Base-by-base conservation (phyloP, 352 stramenopile species). In the Globisporangium apiculatum region DNA sequence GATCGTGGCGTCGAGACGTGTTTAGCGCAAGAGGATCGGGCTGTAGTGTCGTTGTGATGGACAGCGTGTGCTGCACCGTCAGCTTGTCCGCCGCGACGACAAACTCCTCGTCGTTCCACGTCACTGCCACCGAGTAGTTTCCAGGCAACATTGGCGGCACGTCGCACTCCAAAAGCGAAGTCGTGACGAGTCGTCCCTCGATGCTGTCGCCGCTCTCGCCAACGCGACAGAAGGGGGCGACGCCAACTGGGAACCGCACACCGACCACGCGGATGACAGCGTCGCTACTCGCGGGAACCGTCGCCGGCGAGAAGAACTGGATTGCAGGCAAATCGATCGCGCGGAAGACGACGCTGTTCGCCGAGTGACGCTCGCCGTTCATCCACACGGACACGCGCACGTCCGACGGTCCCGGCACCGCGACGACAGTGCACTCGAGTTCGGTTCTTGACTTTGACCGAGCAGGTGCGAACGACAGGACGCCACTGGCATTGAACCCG, bases 21-120 rank as follows among this genome's bases (percentile, higher is more conserved):
- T 24, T 55, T 0, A 48, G n/a, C 17, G n/a, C 0, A 4, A 54
- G 65, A 0, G 56, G 75, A 79, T 1, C 11, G 59, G 14, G 45
- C 37, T 7, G 68, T 65, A 48, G 76, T 65, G 4, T 14, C 7
- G 11, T 5, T 14, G 11, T 14, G 5, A 6, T 17, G 4, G n/a
- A 15, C 10, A 5, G 11, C n/a, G 18, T 24, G 24, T 69, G 60
- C 35, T 69, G 60, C 5, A 70, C 65, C 2, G 14, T 38, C 9
- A 83, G 38, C 11, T 8, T 6, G 0, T 48, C 47, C 31, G 5
- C 2, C 15, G 59, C 63, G 12, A 53, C 15, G 2, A 45, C 43
- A 8, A 57, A 61, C 51, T 80, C 66, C 60, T 83, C 64, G 7
- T 45, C 38, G 24, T 80, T 80, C 71, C 73, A 78, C 10, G 64